Evolutionary conservation across 371 early-diverging fungal species (phyloP).

Genomic region (Apophysomyces elegans): DNA sequence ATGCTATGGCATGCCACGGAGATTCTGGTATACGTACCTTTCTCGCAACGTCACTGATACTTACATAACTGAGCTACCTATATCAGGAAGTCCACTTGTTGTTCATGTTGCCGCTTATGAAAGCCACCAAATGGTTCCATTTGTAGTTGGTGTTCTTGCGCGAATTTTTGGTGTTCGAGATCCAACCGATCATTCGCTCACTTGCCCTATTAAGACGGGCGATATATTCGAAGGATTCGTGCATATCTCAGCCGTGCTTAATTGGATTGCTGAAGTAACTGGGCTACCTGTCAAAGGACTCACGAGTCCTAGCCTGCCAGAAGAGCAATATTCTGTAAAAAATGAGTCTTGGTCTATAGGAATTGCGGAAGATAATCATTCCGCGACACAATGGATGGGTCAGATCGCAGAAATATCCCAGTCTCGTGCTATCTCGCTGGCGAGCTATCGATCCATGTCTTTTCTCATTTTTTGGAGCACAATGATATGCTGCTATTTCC

Average conservation of each 20-base stretch:
- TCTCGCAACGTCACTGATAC: too few relatives aligned
- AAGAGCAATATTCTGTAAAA: background rate
- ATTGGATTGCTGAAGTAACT: conserved; percentile 21
- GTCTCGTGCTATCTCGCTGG: background rate
- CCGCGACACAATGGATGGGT: background rate
- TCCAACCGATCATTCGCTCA: conserved; percentile 18
- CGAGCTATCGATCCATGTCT: background rate
- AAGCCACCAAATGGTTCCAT: conserved; percentile 21
- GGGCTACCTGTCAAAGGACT: conserved; percentile 17
- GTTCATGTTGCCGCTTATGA: conserved; percentile 12
- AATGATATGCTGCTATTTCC: too few relatives aligned
- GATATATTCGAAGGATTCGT: conserved; percentile 21
- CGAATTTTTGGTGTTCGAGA: conserved; percentile 49
- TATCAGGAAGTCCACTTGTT: conserved; percentile 26
- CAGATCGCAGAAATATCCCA: background rate
- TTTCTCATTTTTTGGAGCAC: too few relatives aligned
- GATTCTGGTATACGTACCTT: conserved; percentile 37
- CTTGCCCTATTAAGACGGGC: conserved; percentile 32
- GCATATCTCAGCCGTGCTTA: conserved; percentile 17
- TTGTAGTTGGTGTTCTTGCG: conserved; percentile 34
- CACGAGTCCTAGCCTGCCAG: conserved; percentile 17
- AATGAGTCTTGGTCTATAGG: background rate
- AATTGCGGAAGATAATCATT: background rate
- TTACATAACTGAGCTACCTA: background rate
- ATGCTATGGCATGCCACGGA: conserved; percentile 43